Base-by-base conservation (phyloP, 2,329 filamentous ascomycete genomes). In the Sclerotinia spermophila region DNA sequence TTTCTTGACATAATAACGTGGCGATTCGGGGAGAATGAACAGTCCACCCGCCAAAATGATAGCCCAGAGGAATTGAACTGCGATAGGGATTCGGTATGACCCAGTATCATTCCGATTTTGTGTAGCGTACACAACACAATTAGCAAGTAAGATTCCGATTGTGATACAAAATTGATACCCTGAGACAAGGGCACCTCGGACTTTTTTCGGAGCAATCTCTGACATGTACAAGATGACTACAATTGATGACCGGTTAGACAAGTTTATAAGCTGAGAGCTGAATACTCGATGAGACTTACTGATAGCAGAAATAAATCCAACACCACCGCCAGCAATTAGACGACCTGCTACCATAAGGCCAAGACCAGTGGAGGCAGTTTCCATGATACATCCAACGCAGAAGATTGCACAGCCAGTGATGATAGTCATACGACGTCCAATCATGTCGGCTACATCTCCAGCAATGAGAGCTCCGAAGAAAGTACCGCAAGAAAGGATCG, bases 141-240 rank as follows among this genome's bases (percentile, higher is more conserved):
- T 87, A 33, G 92, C 92, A 71, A 95, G 81, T 79, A 95, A 83
- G 74, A 96, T 83, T 82, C 92, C 92, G 74, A 94, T 86, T 72
- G 92, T 94, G 80, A 94, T 90, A 81, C 89, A 93, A 84, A 94
- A 94, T 79, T 94, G 92, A 83, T 94, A 94, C 5, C 90, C 91
- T 1, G 90, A 88, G 27, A 95, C 92, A 65, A 94, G 86, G 68
- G 91, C 89, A 78, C 92, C 92, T 77, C 92, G 88, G 74, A 96
- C 90, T 81, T 92, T 92, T 80, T 86, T 87, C 71, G 90, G 90
- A 74, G 82, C 81, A 72, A 83, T 82, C 76, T 83, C 71, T 72
- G 76, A 72, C 92, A 96, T 95, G 87, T 96, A 94, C 72, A 94
- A 84, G 78, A 94, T 92, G 81, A 94, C 62, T 66, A 8, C 38